A percentile compares a stretch with the other conserved stretches of the same genome.
These are phyloP conservation scores for Claviceps sp. DNA, from an alignment of 2,329 filamentous ascomycete species.

Conservation along the genomic window DNA sequence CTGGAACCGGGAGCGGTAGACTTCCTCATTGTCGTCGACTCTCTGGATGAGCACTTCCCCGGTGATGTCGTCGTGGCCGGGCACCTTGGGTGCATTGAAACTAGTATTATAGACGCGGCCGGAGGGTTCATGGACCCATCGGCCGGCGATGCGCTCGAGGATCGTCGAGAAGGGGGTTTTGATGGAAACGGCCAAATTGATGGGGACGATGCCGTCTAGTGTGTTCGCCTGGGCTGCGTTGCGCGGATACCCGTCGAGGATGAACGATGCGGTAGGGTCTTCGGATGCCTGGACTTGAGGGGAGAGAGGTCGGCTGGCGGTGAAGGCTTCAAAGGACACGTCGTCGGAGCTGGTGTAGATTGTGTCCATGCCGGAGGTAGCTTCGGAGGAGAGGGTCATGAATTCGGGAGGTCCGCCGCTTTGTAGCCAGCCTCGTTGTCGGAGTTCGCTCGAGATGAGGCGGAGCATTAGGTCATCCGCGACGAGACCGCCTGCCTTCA, in stretches of 20 bases:
- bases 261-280: slow-evolving; percentile 70
- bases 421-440: slow-evolving; percentile 70
- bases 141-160: slow-evolving; percentile 74
- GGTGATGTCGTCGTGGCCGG: slow-evolving; percentile 78
- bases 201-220: slow-evolving; percentile 72
- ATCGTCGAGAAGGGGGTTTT: slow-evolving; percentile 78
- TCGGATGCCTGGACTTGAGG: slow-evolving; percentile 38
- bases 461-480: slow-evolving; percentile 84
- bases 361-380: slow-evolving; percentile 21
- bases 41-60: slow-evolving; percentile 75
- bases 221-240: slow-evolving; percentile 67
- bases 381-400: slow-evolving; percentile 37
- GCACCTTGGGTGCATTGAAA: slow-evolving; percentile 73
- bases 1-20: slow-evolving; percentile 66
- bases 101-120: slow-evolving; percentile 91
- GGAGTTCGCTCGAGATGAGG: slow-evolving; percentile 82
- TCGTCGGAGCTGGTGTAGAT: slow-evolving; percentile 16
- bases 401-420: slow-evolving; percentile 30
- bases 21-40: slow-evolving; percentile 73
- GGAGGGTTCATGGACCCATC: slow-evolving; percentile 86
- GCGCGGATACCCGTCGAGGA: slow-evolving; percentile 91
- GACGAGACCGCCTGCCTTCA: slow-evolving; percentile 81
- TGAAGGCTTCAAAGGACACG: slow-evolving; percentile 2
- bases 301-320: slow-evolving; percentile 9
- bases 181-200: slow-evolving; percentile 84